phyloP scores from a whole-genome alignment of 768 basidiomycete species.

The Kwoniella sp. region DNA sequence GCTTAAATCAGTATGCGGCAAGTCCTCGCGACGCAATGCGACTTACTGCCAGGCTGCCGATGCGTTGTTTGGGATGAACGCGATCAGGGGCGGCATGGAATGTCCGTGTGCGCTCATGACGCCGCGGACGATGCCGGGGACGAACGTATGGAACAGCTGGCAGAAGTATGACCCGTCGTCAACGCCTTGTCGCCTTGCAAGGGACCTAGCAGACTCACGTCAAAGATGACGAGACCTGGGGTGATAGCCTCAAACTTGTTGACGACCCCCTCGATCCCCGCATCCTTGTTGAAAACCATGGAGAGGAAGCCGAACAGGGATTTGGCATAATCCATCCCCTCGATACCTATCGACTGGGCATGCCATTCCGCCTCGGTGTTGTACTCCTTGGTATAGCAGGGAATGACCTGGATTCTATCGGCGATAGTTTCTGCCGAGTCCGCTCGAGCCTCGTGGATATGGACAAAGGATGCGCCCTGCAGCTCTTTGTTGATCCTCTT shows the following conservation, averaged over 20 bases:
- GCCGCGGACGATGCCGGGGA: constrained; percentile 11
- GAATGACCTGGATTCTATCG: constrained; percentile 10
- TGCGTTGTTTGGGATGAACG: constrained; percentile 19
- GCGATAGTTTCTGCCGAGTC: neutral
- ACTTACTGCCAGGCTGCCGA: constrained; percentile 19
- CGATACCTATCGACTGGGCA: constrained; percentile 6
- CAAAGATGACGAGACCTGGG: constrained; percentile 19
- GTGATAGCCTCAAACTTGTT: constrained; percentile 20
- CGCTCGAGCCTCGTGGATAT: neutral
- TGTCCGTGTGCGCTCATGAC: neutral
- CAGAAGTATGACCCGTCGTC: neutral
- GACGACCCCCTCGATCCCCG: neutral
- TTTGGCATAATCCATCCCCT: constrained; percentile 16
- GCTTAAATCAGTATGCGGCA: neutral
- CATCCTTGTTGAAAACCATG: constrained; percentile 2
- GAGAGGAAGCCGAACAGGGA: constrained; percentile 12
- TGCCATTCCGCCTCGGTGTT: neutral
- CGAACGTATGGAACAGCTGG: constrained; percentile 25
- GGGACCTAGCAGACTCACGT: constrained; percentile 17
- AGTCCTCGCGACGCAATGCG: neutral
- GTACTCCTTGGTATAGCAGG: constrained; percentile 1
- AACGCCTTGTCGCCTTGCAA: neutral
- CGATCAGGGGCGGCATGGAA: constrained; percentile 9
- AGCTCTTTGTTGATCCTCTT: constrained; percentile 19
- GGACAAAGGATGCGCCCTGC: neutral